A percentile compares a stretch with the other conserved stretches of the same genome.
These are phyloP conservation scores for Colletotrichum lentis DNA, from an alignment of 2,329 filamentous ascomycete genomes.

Conservation along the genomic window DNA sequence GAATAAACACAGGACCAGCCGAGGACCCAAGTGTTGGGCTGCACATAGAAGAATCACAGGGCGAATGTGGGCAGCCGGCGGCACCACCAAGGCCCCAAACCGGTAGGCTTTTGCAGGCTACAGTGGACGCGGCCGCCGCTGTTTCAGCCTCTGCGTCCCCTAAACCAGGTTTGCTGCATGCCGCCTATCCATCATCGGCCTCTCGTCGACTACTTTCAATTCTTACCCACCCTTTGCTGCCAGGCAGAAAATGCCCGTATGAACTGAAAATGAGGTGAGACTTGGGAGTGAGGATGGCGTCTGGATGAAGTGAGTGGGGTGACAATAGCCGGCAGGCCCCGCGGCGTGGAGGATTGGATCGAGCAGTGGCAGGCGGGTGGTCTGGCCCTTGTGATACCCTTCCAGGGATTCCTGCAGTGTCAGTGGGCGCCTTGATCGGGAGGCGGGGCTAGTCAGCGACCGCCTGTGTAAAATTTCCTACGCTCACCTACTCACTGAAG, in stretches of 20 bases:
- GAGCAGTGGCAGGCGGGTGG: constrained; percentile 7
- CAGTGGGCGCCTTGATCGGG: background rate
- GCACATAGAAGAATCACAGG: background rate
- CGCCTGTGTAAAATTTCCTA: constrained; percentile 32
- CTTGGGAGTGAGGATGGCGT: background rate
- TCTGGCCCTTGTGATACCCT: constrained; percentile 18
- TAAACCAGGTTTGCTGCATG: background rate
- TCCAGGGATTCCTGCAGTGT: constrained; percentile 21
- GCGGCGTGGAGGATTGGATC: constrained; percentile 4
- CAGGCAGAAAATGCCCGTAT: constrained; percentile 1
- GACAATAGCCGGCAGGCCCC: constrained; percentile 27
- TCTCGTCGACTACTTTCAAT: background rate
- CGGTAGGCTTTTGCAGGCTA: background rate
- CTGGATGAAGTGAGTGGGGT: constrained; percentile 23
- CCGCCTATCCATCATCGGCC: background rate
- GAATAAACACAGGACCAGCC: background rate
- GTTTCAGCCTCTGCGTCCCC: constrained; percentile 22
- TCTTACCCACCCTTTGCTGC: background rate
- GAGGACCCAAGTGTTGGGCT: background rate
- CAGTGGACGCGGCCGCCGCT: background rate
- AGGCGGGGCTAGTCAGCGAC: constrained; percentile 25
- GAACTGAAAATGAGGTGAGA: background rate
- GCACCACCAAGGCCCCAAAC: background rate
- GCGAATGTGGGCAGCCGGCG: background rate
- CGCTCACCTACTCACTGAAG: constrained; percentile 1